phyloP scores from a whole-genome alignment of 495 filamentous ascomycete genomes.

The Sabuloglossum arenarium region DNA sequence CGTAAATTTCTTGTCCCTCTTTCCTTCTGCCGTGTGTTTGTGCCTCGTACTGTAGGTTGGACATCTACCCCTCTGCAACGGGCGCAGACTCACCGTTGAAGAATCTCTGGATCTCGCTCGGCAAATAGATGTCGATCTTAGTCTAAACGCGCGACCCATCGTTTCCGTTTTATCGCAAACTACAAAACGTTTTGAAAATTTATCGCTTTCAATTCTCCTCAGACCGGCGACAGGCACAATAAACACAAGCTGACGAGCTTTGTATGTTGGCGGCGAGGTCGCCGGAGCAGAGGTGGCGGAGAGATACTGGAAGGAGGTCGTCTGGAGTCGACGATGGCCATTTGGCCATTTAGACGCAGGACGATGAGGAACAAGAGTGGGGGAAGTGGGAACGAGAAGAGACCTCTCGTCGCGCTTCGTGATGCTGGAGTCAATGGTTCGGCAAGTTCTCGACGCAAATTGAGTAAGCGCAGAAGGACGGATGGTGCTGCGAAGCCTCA shows the following conservation, averaged over 20 bases:
- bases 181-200: neutral
- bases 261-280: conserved; percentile 14
- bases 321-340: conserved; percentile 2
- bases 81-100: neutral
- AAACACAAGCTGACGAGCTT: conserved; percentile 14
- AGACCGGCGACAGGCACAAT: neutral
- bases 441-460: neutral
- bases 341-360: conserved; percentile 5
- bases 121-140: neutral
- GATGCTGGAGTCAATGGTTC: neutral
- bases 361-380: neutral
- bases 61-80: neutral
- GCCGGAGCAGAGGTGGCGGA: conserved; percentile 14
- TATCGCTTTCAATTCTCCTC: neutral
- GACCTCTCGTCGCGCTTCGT: neutral
- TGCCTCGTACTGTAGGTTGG: too few relatives aligned
- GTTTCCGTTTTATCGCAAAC: neutral
- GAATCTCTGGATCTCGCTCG: neutral
- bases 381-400: neutral
- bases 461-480: conserved; percentile 7
- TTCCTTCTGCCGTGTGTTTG: too few relatives aligned
- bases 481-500: conserved; percentile 10
- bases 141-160: neutral
- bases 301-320: conserved; percentile 8
- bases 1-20: neutral